These are phyloP conservation scores for Astragalus glycyphyllos DNA, from an alignment of 306 rosid genomes.

Conservation along the genomic window DNA sequence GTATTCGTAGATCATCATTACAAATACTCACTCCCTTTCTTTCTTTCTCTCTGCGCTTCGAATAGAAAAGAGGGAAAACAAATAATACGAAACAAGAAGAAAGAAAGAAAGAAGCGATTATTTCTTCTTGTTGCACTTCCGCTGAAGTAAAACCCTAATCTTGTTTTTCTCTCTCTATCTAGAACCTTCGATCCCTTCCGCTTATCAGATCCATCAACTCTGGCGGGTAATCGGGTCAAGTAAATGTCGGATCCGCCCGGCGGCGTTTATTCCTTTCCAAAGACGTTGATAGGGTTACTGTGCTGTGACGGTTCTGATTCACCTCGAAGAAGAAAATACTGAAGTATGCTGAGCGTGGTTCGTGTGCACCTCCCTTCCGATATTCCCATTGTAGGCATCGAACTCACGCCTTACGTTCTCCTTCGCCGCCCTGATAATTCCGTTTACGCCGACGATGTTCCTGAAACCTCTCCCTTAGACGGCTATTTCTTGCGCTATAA, in stretches of 20 bases:
- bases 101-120: conserved; percentile 35
- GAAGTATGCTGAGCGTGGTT: conserved; percentile 96
- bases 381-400: conserved; percentile 97
- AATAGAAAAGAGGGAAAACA: background rate
- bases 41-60: background rate
- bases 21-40: conserved; percentile 21
- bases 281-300: conserved; percentile 44
- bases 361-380: conserved; percentile 98
- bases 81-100: conserved; percentile 22
- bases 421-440: conserved; percentile 72
- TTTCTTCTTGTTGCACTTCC: conserved; percentile 43
- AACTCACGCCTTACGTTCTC: conserved; percentile 94
- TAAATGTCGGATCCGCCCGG: conserved; percentile 95
- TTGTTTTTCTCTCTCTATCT: background rate
- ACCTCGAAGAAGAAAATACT: conserved; percentile 36
- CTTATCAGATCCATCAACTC: conserved; percentile 68
- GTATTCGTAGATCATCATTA: conserved; percentile 38
- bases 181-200: conserved; percentile 48
- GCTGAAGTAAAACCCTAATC: conserved; percentile 81
- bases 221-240: conserved; percentile 69
- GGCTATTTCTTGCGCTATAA: conserved; percentile 90
- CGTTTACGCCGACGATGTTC: conserved; percentile 71
- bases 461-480: conserved; percentile 74
- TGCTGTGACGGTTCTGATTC: conserved; percentile 48
- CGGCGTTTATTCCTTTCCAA: conserved; percentile 6